Evolutionary conservation across 2,329 filamentous ascomycete species (phyloP), one percentile per base, ranked within the genome.

Genomic region (Fusarium phyllophilum): DNA sequence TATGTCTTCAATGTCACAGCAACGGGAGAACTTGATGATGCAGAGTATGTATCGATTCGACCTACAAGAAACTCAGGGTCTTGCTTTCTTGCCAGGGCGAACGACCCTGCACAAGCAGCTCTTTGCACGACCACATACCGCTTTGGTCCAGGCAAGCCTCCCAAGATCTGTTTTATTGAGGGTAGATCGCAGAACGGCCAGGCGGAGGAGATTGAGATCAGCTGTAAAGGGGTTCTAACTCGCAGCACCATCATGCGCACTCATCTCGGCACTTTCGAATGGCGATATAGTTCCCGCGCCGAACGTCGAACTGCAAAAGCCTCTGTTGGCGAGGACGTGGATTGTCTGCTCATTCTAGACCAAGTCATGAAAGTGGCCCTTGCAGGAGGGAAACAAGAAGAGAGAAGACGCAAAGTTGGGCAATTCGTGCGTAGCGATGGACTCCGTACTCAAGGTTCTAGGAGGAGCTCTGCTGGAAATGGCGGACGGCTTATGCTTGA

Each of bases 81-180:
- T 39, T 84, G 87, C 68, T 83, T 84, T 70, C 85, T 90, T 54
- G 79, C 87, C 8, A 79, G 86, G 41, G 84, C 82, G 29, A 81
- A 83, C 41, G 82, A 84, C 20, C 73, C 76, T 10, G 58, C 67
- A 3, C 76, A 77, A n/a, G 64, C 76, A 18, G 79, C 84, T 10
- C 75, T 89, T n/a, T 86, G 84, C 70, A 82, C 79, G 2, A 91
- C 89, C 1, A 85, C 83, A 8, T 91, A 91, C 79, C 86, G 85
- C 71, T 90, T 87, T 75, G 89, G 89, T 0, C 89, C 89, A 4
- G 84, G 83, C 45, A 83, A 84, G 6, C 84, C 87, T 12, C 89
- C 89, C 7, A 79, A 84, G 48, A 80, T 92, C 31, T 68, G 73
- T 39, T 72, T 80, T 52, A 36, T 69, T 29, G 66, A 66, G 34